Base-by-base conservation (phyloP, 352 stramenopile species). In the Pythium utonaiense region DNA sequence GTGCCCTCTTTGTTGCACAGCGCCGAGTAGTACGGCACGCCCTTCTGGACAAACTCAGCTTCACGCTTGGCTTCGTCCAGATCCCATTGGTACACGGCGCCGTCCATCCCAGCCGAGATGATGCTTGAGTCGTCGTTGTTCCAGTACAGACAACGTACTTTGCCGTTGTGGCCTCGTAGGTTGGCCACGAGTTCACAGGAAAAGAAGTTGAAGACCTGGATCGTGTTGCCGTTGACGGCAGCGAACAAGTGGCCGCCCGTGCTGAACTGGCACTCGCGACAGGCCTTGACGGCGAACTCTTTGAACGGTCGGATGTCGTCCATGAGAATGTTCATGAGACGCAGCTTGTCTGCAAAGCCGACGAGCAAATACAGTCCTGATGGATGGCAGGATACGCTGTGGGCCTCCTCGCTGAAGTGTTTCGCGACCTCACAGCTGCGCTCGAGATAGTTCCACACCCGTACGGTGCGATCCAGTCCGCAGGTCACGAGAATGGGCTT, bases 361-460 rank as follows among this genome's bases (percentile, higher is more conserved):
- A 97, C 88, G 6, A 96, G 70, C 30, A 97, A 52, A 36, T 97
- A 89, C 17, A 98, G 66, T 6, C 93, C 93, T 3, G 84, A 95
- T 36, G 93, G 93, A 60, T 98, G 93, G 47, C 96, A 89, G 2
- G 88, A 74, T 16, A 97, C 83, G 56, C 84, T 96, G 64, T 90
- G 83, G 22, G 88, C 87, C 62, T 97, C 88, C 60, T 98, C 92
- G 12, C 72, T 74, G 53, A 97, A 98, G 28, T 71, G 64, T 64
- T 97, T 97, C 58, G 72, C 73, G 25, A 98, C 75, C 58, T 98
- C 91, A 30, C 86, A 84, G 6, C 61, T 79, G 14, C 91, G 86
- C 44, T 96, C 88, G 22, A 96, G 73, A 68, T 97, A 98, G 69
- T 98, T 98, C 93, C 92, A 98, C 25, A 98, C 79, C 30, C 91